phyloP scores from a whole-genome alignment of 306 rosid genomes.

The Vachellia pachyceras region DNA sequence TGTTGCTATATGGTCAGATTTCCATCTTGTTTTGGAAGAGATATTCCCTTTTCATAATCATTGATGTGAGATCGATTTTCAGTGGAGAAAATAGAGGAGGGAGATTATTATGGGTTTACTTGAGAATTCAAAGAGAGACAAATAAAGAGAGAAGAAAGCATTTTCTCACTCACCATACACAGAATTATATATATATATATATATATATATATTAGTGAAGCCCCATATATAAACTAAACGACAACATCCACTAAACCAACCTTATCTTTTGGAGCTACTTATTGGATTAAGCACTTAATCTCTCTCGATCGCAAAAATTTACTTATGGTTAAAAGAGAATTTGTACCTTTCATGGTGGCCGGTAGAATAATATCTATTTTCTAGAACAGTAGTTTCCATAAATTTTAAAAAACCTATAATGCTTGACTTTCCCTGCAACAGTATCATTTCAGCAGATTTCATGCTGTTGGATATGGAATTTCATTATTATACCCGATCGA shows the following conservation, averaged over 20 bases:
- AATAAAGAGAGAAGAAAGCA: not conserved
- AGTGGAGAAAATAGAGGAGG: slow-evolving; percentile 28
- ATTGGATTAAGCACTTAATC: slow-evolving; percentile 56
- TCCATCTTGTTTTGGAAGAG: slow-evolving; percentile 22
- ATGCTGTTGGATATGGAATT: slow-evolving; percentile 43
- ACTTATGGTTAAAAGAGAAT: slow-evolving; percentile 43
- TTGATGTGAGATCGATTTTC: slow-evolving; percentile 5
- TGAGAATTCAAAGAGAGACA: not conserved
- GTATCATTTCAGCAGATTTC: slow-evolving; percentile 46
- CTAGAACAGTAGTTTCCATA: slow-evolving; percentile 32
- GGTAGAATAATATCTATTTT: slow-evolving; percentile 50
- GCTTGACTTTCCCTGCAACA: slow-evolving; percentile 53
- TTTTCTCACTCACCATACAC: not conserved
- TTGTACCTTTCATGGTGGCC: slow-evolving; percentile 55
- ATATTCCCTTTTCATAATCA: slow-evolving; percentile 37
- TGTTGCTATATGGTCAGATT: slow-evolving; percentile 14
- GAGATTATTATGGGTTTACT: not conserved
- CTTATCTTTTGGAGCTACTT: slow-evolving; percentile 54
- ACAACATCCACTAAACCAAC: slow-evolving; percentile 55
- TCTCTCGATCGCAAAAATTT: slow-evolving; percentile 34
- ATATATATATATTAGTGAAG: not conserved
- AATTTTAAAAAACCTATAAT: slow-evolving; percentile 43
- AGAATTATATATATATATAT: not conserved
- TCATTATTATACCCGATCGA: slow-evolving; percentile 50
- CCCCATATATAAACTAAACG: slow-evolving; percentile 34